Base-by-base conservation (phyloP, 345 rosid species). In the Turritis glabra region DNA sequence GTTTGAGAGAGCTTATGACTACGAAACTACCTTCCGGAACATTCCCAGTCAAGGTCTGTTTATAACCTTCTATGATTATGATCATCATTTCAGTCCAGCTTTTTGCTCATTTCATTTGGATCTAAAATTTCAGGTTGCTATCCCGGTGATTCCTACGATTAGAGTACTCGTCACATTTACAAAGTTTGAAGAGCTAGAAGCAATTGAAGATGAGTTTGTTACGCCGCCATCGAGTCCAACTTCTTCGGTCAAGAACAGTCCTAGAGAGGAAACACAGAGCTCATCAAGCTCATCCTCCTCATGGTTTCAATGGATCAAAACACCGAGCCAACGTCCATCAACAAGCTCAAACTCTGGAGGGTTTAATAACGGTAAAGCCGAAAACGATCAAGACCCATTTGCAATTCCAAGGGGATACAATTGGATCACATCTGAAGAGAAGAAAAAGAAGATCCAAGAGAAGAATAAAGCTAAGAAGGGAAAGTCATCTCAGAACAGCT, bases 221-320 rank as follows among this genome's bases (percentile, higher is more conserved):
- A 96, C 99, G 0, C 99, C 99, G 1, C 97, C 98, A 32, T 89
- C 99, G n/a, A 95, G 98, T 71, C 99, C 99, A 25, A 78, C 79
- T 7, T 65, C 76, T 59, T 37, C 80, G 1, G 89, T 84, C 47
- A 77, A 78, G 66, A 92, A 84, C 69, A 90, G 92, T 84, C 97
- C 96, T 41, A 66, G 44, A 22, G 80, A 77, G 2, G 80, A 71
- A 46, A 75, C 79, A 3, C 86, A 68, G 6, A 41, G 87, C 43
- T 84, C 91, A 22, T 81, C 85, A 23, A 53, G 25, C 64, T 83
- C 97, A n/a, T 85, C 99, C 4, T 85, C 97, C 6, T 92, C 99
- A 21, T 96, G 99, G 99, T 89, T 92, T 81, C 98, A 92, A 74
- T 90, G 99, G 99, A 92, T 96, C 60, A 96, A 92, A 81, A 85